Percentiles rank a stretch among this genome's conserved stretches.
Conservation (phyloP, 2,329 filamentous ascomycete genomes). For the Pleoardoris graminearum region DNA sequence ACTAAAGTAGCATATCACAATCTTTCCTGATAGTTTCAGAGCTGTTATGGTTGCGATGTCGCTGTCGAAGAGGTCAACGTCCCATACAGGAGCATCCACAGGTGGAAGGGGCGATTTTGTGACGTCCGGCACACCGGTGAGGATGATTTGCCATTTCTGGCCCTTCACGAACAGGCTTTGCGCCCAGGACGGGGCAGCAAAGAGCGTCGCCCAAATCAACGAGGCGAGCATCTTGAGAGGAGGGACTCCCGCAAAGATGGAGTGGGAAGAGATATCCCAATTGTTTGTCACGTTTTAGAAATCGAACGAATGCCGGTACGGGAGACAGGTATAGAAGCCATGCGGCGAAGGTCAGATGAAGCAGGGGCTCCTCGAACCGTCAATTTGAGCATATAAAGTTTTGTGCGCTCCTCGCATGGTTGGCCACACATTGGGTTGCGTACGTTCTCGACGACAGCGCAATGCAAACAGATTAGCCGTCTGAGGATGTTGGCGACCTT, state of each 20-base stretch:
- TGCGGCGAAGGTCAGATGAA: constrained; percentile 14
- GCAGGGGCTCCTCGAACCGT: constrained; percentile 11
- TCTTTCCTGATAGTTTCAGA: constrained; percentile 31
- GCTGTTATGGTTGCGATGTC: constrained; percentile 22
- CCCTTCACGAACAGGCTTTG: constrained; percentile 25
- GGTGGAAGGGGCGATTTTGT: constrained; percentile 32
- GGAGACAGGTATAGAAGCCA: constrained; percentile 17
- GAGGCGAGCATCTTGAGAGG: constrained; percentile 16
- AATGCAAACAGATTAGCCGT: constrained; percentile 29
- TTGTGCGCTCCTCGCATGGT: constrained; percentile 12
- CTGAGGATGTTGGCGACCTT: constrained; percentile 14
- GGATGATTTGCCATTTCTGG: constrained; percentile 36
- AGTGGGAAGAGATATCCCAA: constrained; percentile 5
- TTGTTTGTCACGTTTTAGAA: constrained; percentile 4
- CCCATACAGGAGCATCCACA: constrained; percentile 33
- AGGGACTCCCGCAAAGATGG: background rate
- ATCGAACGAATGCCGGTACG: constrained; percentile 11
- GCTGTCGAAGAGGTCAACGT: constrained; percentile 38
- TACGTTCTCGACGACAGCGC: constrained; percentile 24
- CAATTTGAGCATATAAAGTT: constrained; percentile 10
- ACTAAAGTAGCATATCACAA: constrained; percentile 40
- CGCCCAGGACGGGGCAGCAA: constrained; percentile 16
- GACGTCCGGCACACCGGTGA: constrained; percentile 29
- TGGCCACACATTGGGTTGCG: constrained; percentile 23
- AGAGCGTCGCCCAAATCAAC: constrained; percentile 18